These are phyloP conservation scores for Apiotrichum laibachii DNA, from an alignment of 1,284 basidiomycete genomes.

Conservation along the genomic window DNA sequence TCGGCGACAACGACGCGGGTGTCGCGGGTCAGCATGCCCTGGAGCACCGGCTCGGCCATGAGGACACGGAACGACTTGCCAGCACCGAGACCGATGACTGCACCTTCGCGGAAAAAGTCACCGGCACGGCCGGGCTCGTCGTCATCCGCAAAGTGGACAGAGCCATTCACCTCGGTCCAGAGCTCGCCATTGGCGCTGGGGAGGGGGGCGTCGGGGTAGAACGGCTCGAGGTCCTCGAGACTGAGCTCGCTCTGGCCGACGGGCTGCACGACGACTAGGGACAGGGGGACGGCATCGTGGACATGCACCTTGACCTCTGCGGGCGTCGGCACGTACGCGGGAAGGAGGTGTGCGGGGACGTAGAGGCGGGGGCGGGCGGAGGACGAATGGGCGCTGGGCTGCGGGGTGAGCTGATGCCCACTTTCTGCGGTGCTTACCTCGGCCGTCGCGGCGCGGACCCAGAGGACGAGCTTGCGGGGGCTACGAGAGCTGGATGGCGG, in stretches of 20 bases:
- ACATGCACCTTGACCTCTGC: slow-evolving; percentile 26
- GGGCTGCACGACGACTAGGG: slow-evolving; percentile 43
- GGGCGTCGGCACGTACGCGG: slow-evolving; percentile 30
- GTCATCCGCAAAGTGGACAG: slow-evolving; percentile 18
- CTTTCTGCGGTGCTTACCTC: slow-evolving; percentile 8
- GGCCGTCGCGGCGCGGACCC: slow-evolving; percentile 11
- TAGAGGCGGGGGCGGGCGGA: slow-evolving; percentile 20
- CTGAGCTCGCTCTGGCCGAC: slow-evolving; percentile 23
- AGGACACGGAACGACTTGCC: slow-evolving; percentile 41
- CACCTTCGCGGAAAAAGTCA: slow-evolving; percentile 17
- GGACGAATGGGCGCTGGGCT: neutral
- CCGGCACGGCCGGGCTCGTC: slow-evolving; percentile 11
- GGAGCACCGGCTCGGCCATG: slow-evolving; percentile 63
- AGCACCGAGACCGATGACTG: slow-evolving; percentile 9
- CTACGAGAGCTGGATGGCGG: slow-evolving; percentile 2
- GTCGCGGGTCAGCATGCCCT: slow-evolving; percentile 61
- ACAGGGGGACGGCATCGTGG: slow-evolving; percentile 38
- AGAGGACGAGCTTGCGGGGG: slow-evolving; percentile 19
- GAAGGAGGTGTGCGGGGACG: slow-evolving; percentile 35
- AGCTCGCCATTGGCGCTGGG: slow-evolving; percentile 7
- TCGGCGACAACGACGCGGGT: slow-evolving; percentile 60
- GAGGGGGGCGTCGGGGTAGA: slow-evolving; percentile 12
- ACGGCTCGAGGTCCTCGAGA: slow-evolving; percentile 21
- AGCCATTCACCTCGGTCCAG: neutral
- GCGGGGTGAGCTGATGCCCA: neutral